Evolutionary conservation across 306 rosid genomes (phyloP), one percentile per base, ranked within the genome.

Genomic region (Acacia crassicarpa): DNA sequence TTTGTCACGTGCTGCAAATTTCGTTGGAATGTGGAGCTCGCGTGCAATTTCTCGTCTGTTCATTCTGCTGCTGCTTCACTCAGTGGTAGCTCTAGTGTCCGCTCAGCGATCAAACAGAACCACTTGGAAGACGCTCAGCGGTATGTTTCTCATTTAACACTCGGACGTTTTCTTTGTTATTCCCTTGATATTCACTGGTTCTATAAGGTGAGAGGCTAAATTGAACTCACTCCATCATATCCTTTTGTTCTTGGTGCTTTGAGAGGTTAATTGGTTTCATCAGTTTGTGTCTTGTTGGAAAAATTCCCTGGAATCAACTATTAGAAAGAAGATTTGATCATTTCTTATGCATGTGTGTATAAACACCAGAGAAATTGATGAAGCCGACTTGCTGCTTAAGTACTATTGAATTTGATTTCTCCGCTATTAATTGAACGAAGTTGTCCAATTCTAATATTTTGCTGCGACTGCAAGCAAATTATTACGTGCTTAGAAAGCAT

Each of bases 91-190:
- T 43, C 81, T 82, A 68, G 97, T 92, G 67, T 89, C 92, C 45
- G 97, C 97, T 88, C 91, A 91, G 93, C 82, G 93, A 91, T 91
- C 98, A 85, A 72, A 67, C 15, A 4, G 45, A 19, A 46, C 65
- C 68, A 20, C 1, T 22, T 95, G 96, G 99, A 81, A 84, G 25
- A 93, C 99, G 14, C 94, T 93, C 56, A 30, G 9, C 2, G 98
- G 99, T 95, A 73, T 14, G 72, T 76, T 5, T 72, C 44, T 27
- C 10, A 3, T 78, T 70, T 58, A 41, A 76, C 25, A 61, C 62
- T 43, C 9, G 20, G 35, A 17, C 38, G 22, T 22, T 15, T 27
- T 13, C 8, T 65, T 45, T 77, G 6, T 15, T 40, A 16, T 63
- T 17, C 30, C 58, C 5, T 77, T 5, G 22, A 23, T 63, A 12